These are phyloP conservation scores for Xanthoparmelia taractica DNA, from an alignment of 495 filamentous ascomycete species.

Conservation along the genomic window DNA sequence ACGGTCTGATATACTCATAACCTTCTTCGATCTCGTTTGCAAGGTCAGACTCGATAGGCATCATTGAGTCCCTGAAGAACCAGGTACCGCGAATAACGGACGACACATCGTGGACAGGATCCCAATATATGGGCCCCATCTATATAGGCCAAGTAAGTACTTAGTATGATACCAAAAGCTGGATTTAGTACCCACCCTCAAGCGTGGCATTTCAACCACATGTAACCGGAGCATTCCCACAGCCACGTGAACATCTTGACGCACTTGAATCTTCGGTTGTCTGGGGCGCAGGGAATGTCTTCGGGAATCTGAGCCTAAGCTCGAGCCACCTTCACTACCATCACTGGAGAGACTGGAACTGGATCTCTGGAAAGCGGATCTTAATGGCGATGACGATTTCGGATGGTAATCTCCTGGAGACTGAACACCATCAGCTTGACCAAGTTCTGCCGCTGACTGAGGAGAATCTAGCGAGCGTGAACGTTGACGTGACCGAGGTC, in stretches of 20 bases:
- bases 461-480: slow-evolving; percentile 18
- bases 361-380: slow-evolving; percentile 19
- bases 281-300: slow-evolving; percentile 13
- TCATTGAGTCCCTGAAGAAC: slow-evolving; percentile 95
- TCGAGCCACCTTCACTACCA: not conserved
- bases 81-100: slow-evolving; percentile 80
- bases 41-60: slow-evolving; percentile 77
- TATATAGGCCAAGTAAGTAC: slow-evolving; percentile 51
- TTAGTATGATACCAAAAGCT: not conserved
- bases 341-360: not conserved
- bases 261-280: slow-evolving; percentile 19
- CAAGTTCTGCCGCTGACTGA: slow-evolving; percentile 1
- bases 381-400: slow-evolving; percentile 18
- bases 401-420: slow-evolving; percentile 13
- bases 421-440: slow-evolving; percentile 15
- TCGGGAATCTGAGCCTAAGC: not conserved
- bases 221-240: slow-evolving; percentile 73
- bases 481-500: slow-evolving; percentile 17
- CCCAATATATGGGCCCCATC: slow-evolving; percentile 99
- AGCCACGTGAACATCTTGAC: slow-evolving; percentile 43
- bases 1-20: slow-evolving; percentile 76
- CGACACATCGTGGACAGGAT: slow-evolving; percentile 83
- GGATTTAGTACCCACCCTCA: slow-evolving; percentile 34
- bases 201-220: slow-evolving; percentile 45
- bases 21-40: slow-evolving; percentile 89